Conservation (phyloP, 2,329 filamentous ascomycete species). For the Colletotrichum lupini region DNA sequence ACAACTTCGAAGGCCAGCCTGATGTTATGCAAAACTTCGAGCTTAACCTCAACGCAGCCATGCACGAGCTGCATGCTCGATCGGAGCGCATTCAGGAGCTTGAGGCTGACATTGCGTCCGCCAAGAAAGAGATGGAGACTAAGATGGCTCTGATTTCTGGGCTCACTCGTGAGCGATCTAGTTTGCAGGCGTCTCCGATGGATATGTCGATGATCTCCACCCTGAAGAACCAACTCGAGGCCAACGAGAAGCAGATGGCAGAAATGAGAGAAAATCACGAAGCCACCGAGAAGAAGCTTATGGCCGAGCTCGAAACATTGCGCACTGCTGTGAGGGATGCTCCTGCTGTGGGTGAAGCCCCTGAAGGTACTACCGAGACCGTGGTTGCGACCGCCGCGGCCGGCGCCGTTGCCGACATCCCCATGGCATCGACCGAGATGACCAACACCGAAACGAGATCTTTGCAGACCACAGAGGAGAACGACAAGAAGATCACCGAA, state of each 20-base stretch:
- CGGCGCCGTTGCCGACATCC: conserved; percentile 22
- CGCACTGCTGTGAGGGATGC: conserved; percentile 59
- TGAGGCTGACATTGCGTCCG: conserved; percentile 82
- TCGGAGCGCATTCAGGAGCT: conserved; percentile 92
- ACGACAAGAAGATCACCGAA: conserved; percentile 69
- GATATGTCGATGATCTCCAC: conserved; percentile 92
- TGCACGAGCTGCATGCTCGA: conserved; percentile 88
- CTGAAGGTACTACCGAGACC: conserved; percentile 2
- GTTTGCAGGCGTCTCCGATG: conserved; percentile 83
- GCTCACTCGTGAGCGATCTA: conserved; percentile 90
- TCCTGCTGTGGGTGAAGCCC: conserved; percentile 23
- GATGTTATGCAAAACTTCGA: conserved; percentile 94
- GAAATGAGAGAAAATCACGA: conserved; percentile 78
- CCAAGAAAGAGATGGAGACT: conserved; percentile 95
- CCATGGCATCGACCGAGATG: conserved; percentile 32
- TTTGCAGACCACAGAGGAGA: conserved; percentile 48
- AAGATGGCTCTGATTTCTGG: conserved; percentile 98
- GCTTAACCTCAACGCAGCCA: conserved; percentile 87
- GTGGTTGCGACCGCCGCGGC: conserved; percentile 27
- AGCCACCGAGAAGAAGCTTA: conserved; percentile 80
- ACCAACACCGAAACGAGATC: conserved; percentile 45
- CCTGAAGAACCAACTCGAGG: conserved; percentile 87
- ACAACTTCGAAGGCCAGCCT: conserved; percentile 84
- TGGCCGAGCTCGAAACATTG: conserved; percentile 76
- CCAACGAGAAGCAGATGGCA: conserved; percentile 84